phyloP scores from a whole-genome alignment of 495 filamentous ascomycete genomes.

The Thozetella sp. region DNA sequence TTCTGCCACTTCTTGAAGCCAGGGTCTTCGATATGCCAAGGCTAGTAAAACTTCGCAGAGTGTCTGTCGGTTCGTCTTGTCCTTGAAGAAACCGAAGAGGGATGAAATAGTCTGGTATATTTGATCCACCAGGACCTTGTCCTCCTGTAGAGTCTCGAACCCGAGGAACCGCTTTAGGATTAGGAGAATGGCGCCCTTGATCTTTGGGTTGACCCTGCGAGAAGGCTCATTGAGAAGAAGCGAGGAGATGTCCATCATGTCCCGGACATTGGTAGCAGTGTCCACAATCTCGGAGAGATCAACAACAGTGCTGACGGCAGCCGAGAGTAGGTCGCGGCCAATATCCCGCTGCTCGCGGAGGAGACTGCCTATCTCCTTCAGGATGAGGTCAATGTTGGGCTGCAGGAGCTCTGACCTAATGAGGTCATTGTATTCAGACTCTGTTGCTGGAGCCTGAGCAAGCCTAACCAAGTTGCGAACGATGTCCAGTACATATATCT shows the following conservation, averaged over 20 bases:
- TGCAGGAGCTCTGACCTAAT: conserved; percentile 66
- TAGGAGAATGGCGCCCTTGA: conserved; percentile 77
- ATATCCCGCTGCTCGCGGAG: conserved; percentile 58
- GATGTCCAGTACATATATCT: conserved; percentile 77
- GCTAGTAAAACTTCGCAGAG: conserved; percentile 72
- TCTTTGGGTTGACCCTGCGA: conserved; percentile 76
- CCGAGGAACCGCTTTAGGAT: conserved; percentile 70
- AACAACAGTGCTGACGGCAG: conserved; percentile 76
- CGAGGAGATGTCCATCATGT: conserved; percentile 72
- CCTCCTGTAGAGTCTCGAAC: conserved; percentile 69
- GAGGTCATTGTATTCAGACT: conserved; percentile 58
- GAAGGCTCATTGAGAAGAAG: conserved; percentile 85
- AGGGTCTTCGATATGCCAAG: conserved; percentile 63
- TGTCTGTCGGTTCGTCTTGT: conserved; percentile 69
- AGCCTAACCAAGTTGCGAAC: conserved; percentile 64
- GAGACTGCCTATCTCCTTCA: conserved; percentile 67
- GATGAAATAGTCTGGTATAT: conserved; percentile 68
- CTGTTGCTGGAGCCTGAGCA: conserved; percentile 46
- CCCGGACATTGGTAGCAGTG: conserved; percentile 67
- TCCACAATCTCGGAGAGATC: conserved; percentile 73
- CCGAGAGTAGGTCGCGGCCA: conserved; percentile 70
- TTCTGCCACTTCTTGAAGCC: conserved; percentile 62
- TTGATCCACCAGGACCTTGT: conserved; percentile 54
- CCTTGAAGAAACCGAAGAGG: conserved; percentile 85
- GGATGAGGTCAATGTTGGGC: conserved; percentile 68